Conservation (phyloP, 177 flowering plant genomes). For the Tripterygium wilfordii region DNA sequence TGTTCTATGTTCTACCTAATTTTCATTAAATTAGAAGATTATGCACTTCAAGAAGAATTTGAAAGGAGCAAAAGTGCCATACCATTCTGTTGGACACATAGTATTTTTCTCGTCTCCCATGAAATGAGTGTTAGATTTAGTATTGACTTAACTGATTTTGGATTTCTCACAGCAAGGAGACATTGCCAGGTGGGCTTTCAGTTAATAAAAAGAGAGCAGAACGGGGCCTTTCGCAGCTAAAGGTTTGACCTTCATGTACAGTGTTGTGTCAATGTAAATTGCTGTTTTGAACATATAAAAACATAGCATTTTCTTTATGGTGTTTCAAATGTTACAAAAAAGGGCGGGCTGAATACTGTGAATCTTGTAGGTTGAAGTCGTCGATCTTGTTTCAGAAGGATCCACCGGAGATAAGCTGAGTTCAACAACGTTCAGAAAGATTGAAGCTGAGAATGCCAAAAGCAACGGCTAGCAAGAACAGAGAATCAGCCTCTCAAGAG, state of each 20-base stretch:
- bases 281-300: no score
- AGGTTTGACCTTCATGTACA: constrained; percentile 48
- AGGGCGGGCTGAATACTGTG: no score
- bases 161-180: constrained; percentile 54
- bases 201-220: constrained; percentile 67
- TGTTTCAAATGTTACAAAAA: no score
- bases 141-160: background rate
- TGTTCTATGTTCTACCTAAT: no score
- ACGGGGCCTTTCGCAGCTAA: constrained; percentile 41
- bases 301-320: no score
- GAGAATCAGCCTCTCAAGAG: background rate
- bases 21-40: no score
- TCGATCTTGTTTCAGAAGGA: constrained; percentile 57
- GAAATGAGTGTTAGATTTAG: background rate
- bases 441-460: constrained; percentile 50
- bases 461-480: constrained; percentile 8
- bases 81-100: background rate
- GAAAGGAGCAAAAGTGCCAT: no score
- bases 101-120: background rate
- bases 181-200: constrained; percentile 55
- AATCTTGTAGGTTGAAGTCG: constrained; percentile 62
- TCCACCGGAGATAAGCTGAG: constrained; percentile 56
- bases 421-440: constrained; percentile 52
- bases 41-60: no score
- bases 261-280: no score